Evolutionary conservation across 768 basidiomycete genomes (phyloP).

Genomic region (Macrocybe gigantea): DNA sequence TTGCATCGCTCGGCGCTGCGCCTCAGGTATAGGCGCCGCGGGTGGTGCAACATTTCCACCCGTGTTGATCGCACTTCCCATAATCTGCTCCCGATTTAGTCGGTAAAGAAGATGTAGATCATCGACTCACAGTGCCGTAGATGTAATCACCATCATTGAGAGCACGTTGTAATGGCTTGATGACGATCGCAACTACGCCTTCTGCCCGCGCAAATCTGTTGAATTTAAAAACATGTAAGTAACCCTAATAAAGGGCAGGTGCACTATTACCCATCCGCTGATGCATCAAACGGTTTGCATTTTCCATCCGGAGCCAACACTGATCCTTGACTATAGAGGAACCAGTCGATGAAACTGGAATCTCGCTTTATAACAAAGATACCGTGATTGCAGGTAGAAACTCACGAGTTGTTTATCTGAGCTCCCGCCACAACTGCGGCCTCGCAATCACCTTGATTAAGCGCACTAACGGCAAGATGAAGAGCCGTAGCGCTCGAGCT

Average conservation of each 20-base stretch:
- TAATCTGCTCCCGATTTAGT: constrained; percentile 18
- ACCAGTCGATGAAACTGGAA: constrained; percentile 28
- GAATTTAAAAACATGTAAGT: background rate
- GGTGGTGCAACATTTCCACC: constrained; percentile 29
- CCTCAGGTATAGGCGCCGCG: constrained; percentile 29
- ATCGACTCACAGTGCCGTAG: constrained; percentile 28
- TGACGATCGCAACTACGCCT: constrained; percentile 29
- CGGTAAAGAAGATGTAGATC: background rate
- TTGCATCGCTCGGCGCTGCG: constrained; percentile 32
- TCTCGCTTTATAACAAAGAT: background rate
- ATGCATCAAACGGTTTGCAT: constrained; percentile 39
- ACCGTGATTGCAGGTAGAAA: background rate
- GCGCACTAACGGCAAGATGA: constrained; percentile 41
- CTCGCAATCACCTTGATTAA: constrained; percentile 38
- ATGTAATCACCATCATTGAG: constrained; percentile 32
- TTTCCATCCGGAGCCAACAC: constrained; percentile 34
- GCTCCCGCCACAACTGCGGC: constrained; percentile 41
- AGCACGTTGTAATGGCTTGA: constrained; percentile 33
- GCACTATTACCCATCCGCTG: constrained; percentile 32
- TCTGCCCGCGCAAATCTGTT: constrained; percentile 32
- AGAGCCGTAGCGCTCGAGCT: constrained; percentile 40
- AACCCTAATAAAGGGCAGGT: background rate
- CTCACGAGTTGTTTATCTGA: constrained; percentile 35
- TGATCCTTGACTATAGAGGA: constrained; percentile 29
- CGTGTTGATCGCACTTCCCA: constrained; percentile 32